Percentiles rank a stretch among this genome's conserved stretches.
Evolutionary conservation across 1,284 basidiomycete species (phyloP).

Genomic region (Fomitiporia mediterranea): DNA sequence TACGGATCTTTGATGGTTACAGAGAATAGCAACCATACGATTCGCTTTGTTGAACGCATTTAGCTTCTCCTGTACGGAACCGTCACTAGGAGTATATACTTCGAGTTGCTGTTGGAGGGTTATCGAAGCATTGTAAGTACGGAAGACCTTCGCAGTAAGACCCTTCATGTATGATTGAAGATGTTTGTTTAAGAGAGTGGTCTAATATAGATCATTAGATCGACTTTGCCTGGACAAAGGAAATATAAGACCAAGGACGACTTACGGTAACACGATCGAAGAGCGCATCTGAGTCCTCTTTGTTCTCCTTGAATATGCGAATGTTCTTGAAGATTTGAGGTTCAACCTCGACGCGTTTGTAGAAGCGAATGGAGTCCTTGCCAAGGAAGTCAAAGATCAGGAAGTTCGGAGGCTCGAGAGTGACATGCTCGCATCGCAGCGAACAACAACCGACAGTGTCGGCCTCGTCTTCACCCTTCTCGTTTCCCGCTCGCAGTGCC

Average conservation of each 20-base stretch:
- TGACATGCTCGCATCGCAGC: conserved; percentile 91
- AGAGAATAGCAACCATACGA: conserved; percentile 90
- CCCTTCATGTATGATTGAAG: conserved; percentile 91
- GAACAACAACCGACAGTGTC: conserved; percentile 98
- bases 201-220: conserved; percentile 45
- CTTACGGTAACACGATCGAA: conserved; percentile 91
- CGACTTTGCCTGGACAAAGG: neutral
- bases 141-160: conserved; percentile 95
- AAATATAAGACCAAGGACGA: conserved; percentile 18
- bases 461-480: conserved; percentile 97
- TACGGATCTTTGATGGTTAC: conserved; percentile 95
- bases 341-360: conserved; percentile 84
- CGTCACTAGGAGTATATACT: conserved; percentile 64
- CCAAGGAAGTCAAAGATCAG: conserved; percentile 95
- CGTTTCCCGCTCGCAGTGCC: conserved; percentile 94
- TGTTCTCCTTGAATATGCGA: conserved; percentile 86
- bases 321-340: conserved; percentile 89
- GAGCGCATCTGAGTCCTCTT: conserved; percentile 82
- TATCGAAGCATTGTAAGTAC: conserved; percentile 96
- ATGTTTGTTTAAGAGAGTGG: conserved; percentile 83
- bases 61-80: conserved; percentile 85
- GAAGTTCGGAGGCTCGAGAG: conserved; percentile 78
- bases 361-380: conserved; percentile 97
- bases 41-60: conserved; percentile 96
- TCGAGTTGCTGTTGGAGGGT: conserved; percentile 91